Percentiles rank a stretch among this genome's conserved stretches.
Conservation (phyloP, 1,139 yeast genomes). For the Kurtzmaniella quercitrusa region DNA sequence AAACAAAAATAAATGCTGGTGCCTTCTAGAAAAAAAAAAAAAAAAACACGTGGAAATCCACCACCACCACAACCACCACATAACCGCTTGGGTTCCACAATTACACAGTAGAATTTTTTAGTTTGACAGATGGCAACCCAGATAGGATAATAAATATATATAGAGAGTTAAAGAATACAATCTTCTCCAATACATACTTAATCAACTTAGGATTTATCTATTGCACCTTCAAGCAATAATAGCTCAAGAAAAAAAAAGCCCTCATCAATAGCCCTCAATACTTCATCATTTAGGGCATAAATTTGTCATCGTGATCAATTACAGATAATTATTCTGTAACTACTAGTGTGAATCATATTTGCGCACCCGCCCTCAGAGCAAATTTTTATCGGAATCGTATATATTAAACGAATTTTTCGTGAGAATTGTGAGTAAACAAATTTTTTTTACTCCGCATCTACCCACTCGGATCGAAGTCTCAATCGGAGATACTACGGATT, state of each 20-base stretch:
- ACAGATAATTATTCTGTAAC: background rate
- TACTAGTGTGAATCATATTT: conserved; percentile 1
- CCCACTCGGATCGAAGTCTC: conserved; percentile 1
- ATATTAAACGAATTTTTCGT: background rate
- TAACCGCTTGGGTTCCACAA: conserved; percentile 1
- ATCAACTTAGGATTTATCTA: no score
- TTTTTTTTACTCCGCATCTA: conserved; percentile 2
- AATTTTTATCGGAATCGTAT: conserved; percentile 2
- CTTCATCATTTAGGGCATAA: background rate
- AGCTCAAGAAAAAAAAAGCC: background rate
- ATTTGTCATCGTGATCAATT: background rate
- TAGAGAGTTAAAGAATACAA: background rate
- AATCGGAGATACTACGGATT: background rate
- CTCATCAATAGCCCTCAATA: background rate
- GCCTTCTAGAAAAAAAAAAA: background rate
- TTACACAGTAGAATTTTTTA: background rate
- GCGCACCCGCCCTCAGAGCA: conserved; percentile 1
- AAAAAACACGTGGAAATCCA: background rate
- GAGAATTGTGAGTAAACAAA: background rate
- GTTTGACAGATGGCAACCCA: background rate
- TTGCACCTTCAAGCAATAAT: no score
- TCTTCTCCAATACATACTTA: background rate
- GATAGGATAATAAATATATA: background rate
- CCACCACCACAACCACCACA: conserved; percentile 2
- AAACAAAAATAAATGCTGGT: background rate